A percentile compares a stretch with the other conserved stretches of the same genome.
Evolutionary conservation across 371 early-diverging fungal species (phyloP).

Genomic region (Rhizopus sp.): DNA sequence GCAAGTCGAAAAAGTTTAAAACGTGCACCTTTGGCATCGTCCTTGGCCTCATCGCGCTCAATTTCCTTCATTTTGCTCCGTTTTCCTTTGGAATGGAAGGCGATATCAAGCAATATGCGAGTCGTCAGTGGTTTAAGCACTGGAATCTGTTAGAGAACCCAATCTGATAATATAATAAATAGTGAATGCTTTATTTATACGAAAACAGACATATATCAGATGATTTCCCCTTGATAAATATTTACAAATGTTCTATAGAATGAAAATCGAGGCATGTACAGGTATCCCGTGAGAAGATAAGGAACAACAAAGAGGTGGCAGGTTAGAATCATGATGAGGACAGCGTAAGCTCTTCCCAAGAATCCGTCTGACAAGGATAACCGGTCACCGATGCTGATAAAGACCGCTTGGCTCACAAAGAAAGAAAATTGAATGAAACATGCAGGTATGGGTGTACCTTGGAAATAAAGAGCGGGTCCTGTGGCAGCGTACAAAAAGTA

Average conservation of each 20-base stretch:
- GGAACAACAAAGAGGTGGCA: slow-evolving; percentile 29
- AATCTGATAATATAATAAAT: background rate
- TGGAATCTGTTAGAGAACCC: slow-evolving; percentile 51
- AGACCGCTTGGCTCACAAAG: slow-evolving; percentile 30
- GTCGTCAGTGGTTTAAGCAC: slow-evolving; percentile 51
- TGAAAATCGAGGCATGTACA: slow-evolving; percentile 22
- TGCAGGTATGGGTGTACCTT: slow-evolving; percentile 19
- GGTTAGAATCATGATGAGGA: slow-evolving; percentile 29
- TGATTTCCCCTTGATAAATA: slow-evolving; percentile 8
- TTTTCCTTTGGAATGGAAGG: slow-evolving; percentile 85
- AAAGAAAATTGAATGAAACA: slow-evolving; percentile 36
- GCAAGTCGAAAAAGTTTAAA: slow-evolving; percentile 16
- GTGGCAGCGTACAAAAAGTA: slow-evolving; percentile 38
- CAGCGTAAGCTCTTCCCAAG: slow-evolving; percentile 26
- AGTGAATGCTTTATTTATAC: background rate
- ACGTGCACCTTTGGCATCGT: slow-evolving; percentile 44
- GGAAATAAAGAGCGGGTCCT: slow-evolving; percentile 26
- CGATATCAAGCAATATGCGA: slow-evolving; percentile 58
- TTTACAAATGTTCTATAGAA: slow-evolving; percentile 11
- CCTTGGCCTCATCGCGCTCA: slow-evolving; percentile 43
- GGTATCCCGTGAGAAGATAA: slow-evolving; percentile 23
- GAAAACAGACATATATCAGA: background rate
- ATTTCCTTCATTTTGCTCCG: slow-evolving; percentile 80
- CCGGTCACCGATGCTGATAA: slow-evolving; percentile 35
- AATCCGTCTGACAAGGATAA: slow-evolving; percentile 16